phyloP scores from a whole-genome alignment of 1,284 basidiomycete species.

The Microbotryum intermedium region DNA sequence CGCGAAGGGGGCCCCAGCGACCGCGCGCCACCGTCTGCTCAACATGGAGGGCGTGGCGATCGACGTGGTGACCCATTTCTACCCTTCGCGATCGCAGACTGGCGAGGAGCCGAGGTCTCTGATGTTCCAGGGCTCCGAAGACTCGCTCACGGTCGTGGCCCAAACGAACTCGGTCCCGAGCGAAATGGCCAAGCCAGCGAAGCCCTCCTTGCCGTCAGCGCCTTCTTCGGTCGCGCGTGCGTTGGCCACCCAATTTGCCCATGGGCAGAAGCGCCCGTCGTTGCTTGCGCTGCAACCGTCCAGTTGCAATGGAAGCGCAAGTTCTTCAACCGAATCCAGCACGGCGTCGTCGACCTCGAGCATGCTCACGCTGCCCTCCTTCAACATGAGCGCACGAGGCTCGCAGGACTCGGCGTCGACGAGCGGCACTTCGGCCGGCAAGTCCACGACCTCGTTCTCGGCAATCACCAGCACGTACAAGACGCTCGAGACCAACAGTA shows the following conservation, averaged over 20 bases:
- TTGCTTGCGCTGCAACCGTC: slow-evolving; percentile 1
- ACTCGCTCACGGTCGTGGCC: slow-evolving; percentile 11
- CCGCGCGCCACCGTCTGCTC: slow-evolving; percentile 19
- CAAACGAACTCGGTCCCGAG: slow-evolving; percentile 13
- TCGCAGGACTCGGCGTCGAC: not conserved
- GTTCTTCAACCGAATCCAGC: not conserved
- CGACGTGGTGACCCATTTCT: slow-evolving; percentile 33
- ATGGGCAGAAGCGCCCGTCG: too few relatives aligned
- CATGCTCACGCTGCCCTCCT: too few relatives aligned
- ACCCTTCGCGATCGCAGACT: slow-evolving; percentile 14
- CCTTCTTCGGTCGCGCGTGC: not conserved
- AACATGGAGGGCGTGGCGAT: slow-evolving; percentile 13
- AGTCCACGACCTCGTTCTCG: slow-evolving; percentile 25
- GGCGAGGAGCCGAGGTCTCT: not conserved
- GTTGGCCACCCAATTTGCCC: too few relatives aligned
- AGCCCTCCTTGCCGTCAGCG: not conserved
- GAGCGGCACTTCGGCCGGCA: not conserved
- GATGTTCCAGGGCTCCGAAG: too few relatives aligned
- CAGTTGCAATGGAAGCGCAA: not conserved
- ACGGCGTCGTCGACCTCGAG: too few relatives aligned
- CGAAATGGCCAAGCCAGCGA: slow-evolving; percentile 2
- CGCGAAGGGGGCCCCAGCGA: slow-evolving; percentile 5
- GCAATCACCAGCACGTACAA: slow-evolving; percentile 33
- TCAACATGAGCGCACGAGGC: not conserved
- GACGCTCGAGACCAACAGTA: slow-evolving; percentile 12